These are phyloP conservation scores for Phycomyces nitens DNA, from an alignment of 192 early-diverging fungal genomes.

Conservation along the genomic window DNA sequence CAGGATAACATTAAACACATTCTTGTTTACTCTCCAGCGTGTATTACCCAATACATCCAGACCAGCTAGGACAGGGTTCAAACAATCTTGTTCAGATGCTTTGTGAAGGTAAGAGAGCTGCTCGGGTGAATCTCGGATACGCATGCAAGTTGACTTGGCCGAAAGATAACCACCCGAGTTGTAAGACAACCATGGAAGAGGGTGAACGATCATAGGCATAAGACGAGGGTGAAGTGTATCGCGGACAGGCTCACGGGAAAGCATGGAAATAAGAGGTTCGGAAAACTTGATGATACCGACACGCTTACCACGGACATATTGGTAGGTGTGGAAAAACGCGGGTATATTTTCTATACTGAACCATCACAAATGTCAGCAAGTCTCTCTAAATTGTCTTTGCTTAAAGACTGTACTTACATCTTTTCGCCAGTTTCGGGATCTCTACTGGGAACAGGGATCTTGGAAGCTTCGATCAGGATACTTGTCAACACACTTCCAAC, in stretches of 20 bases:
- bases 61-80: constrained; percentile 66
- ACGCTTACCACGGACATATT: constrained; percentile 57
- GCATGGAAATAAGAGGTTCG: constrained; percentile 62
- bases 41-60: constrained; percentile 88
- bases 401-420: constrained; percentile 37
- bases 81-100: constrained; percentile 72
- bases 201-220: constrained; percentile 93
- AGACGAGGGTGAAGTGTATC: constrained; percentile 65
- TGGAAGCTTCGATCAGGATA: constrained; percentile 69
- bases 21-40: constrained; percentile 84
- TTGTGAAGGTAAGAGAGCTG: constrained; percentile 73
- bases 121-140: constrained; percentile 65
- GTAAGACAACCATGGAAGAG: constrained; percentile 85
- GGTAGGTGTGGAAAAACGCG: constrained; percentile 76
- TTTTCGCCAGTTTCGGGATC: constrained; percentile 57
- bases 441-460: constrained; percentile 55
- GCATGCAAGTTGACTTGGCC: constrained; percentile 70
- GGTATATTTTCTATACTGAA: constrained; percentile 55
- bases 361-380: background rate
- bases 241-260: constrained; percentile 55
- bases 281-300: constrained; percentile 74
- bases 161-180: constrained; percentile 84
- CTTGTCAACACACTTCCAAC: constrained; percentile 51
- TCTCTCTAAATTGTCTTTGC: too few species aligned
- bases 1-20: constrained; percentile 73